These are phyloP conservation scores for Thymus mandschuricus DNA, from an alignment of 257 asterid genomes.

Conservation along the genomic window DNA sequence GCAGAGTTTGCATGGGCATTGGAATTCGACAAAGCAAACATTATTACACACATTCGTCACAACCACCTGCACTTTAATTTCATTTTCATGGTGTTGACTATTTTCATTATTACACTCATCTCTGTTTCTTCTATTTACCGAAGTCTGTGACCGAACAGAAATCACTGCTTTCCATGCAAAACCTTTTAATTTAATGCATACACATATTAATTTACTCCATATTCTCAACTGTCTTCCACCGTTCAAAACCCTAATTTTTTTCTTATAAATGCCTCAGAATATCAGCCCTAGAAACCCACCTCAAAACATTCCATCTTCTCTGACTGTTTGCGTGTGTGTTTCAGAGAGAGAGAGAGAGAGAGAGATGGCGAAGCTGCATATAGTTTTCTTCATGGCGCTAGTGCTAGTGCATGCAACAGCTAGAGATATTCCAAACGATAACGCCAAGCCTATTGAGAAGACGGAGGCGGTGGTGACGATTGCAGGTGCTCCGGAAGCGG, in stretches of 20 bases:
- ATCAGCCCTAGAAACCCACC: slow-evolving; percentile 30
- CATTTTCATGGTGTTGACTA: slow-evolving; percentile 33
- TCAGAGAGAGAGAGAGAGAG: slow-evolving; percentile 13
- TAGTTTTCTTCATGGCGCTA: slow-evolving; percentile 43
- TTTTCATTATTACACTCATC: slow-evolving; percentile 28
- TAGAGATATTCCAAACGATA: slow-evolving; percentile 54
- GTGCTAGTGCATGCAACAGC: slow-evolving; percentile 50
- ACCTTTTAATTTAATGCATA: background rate
- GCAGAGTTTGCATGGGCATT: slow-evolving; percentile 39
- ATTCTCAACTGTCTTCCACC: slow-evolving; percentile 28
- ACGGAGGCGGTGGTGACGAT: slow-evolving; percentile 30
- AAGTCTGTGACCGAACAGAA: slow-evolving; percentile 9
- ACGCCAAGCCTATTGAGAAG: slow-evolving; percentile 31
- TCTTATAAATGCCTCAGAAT: slow-evolving; percentile 47
- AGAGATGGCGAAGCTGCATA: slow-evolving; percentile 50
- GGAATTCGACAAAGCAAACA: slow-evolving; percentile 14
- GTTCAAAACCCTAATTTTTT: background rate
- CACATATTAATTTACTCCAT: slow-evolving; percentile 2
- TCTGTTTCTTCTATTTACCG: slow-evolving; percentile 33
- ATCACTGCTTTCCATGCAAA: background rate
- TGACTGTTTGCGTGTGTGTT: background rate
- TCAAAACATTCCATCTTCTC: slow-evolving; percentile 16
- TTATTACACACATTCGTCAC: background rate
- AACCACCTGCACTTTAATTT: background rate
- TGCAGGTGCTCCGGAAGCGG: slow-evolving; percentile 40